A percentile compares a stretch with the other conserved stretches of the same genome.
These are phyloP conservation scores for Immersiporthe knoxdaviesiana DNA, from an alignment of 2,329 filamentous ascomycete species.

Conservation along the genomic window DNA sequence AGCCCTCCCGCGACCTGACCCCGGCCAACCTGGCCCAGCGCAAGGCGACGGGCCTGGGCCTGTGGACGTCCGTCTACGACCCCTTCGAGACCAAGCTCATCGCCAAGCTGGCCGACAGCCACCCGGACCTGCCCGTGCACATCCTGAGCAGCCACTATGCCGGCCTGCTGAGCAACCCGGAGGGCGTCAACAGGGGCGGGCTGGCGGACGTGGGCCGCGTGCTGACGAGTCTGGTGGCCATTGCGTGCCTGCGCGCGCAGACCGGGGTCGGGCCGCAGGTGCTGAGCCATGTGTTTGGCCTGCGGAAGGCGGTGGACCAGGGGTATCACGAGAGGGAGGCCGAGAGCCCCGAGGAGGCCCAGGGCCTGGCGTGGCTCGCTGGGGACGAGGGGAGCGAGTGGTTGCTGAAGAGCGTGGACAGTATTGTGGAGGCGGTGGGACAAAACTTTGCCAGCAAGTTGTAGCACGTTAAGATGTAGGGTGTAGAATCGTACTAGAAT, in stretches of 20 bases:
- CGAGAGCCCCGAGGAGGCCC: slow-evolving; percentile 36
- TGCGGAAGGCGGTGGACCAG: slow-evolving; percentile 71
- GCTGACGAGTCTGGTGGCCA: slow-evolving; percentile 72
- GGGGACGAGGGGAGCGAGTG: slow-evolving; percentile 52
- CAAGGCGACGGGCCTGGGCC: slow-evolving; percentile 59
- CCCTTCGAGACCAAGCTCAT: slow-evolving; percentile 75
- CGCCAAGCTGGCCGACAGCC: slow-evolving; percentile 70
- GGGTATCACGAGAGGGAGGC: slow-evolving; percentile 29
- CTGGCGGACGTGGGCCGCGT: slow-evolving; percentile 66
- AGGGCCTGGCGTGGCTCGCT: slow-evolving; percentile 48
- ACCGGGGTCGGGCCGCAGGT: slow-evolving; percentile 84
- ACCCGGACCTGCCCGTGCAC: slow-evolving; percentile 81
- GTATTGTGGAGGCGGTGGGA: slow-evolving; percentile 50
- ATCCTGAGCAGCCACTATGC: slow-evolving; percentile 78
- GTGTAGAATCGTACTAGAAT: background rate
- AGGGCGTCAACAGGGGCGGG: slow-evolving; percentile 45
- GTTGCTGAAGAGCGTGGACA: slow-evolving; percentile 50
- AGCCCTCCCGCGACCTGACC: slow-evolving; percentile 58
- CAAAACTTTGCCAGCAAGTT: slow-evolving; percentile 44
- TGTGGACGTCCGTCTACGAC: slow-evolving; percentile 79
- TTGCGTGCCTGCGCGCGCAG: slow-evolving; percentile 76
- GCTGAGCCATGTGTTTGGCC: slow-evolving; percentile 76
- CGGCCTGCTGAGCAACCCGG: slow-evolving; percentile 71
- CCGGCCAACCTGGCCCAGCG: slow-evolving; percentile 57
- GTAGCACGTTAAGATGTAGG: slow-evolving; percentile 21